Conservation (phyloP, 2,329 filamentous ascomycete genomes). For the Trichoderma sp. region DNA sequence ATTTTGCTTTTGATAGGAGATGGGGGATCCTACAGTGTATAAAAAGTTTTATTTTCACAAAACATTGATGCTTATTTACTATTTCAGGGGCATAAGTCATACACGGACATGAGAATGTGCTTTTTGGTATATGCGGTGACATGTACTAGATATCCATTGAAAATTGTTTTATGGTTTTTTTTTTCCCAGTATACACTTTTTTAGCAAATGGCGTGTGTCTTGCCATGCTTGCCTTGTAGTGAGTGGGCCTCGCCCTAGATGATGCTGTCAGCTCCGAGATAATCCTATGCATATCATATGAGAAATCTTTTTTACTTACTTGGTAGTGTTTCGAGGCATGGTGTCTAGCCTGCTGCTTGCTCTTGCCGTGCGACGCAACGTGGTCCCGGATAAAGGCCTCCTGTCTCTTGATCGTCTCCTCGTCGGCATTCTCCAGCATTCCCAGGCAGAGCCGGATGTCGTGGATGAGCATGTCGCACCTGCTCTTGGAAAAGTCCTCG, state of each 20-base stretch:
- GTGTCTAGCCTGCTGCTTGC: constrained; percentile 42
- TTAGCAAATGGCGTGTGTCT: constrained; percentile 86
- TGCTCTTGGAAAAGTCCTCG: constrained; percentile 82
- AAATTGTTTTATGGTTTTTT: neutral
- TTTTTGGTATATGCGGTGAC: neutral
- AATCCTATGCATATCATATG: neutral
- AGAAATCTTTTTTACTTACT: neutral
- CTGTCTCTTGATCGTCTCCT: constrained; percentile 68
- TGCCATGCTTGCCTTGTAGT: constrained; percentile 84
- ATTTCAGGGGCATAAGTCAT: neutral
- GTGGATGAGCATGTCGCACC: constrained; percentile 75
- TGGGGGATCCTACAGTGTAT: constrained; percentile 5
- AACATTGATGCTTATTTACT: neutral
- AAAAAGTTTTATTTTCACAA: neutral
- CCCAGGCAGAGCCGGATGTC: constrained; percentile 79
- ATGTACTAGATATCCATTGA: neutral
- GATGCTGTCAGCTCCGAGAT: neutral
- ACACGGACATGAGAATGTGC: neutral
- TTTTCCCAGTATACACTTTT: neutral
- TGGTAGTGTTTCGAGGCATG: constrained; percentile 19
- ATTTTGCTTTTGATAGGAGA: neutral
- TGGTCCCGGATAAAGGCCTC: constrained; percentile 65
- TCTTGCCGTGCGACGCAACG: constrained; percentile 53
- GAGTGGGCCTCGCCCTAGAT: constrained; percentile 75
- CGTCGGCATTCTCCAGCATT: constrained; percentile 73